A percentile compares a stretch with the other conserved stretches of the same genome.
phyloP scores from a whole-genome alignment of 2,329 filamentous ascomycete genomes.

The Clonostachys rosea region DNA sequence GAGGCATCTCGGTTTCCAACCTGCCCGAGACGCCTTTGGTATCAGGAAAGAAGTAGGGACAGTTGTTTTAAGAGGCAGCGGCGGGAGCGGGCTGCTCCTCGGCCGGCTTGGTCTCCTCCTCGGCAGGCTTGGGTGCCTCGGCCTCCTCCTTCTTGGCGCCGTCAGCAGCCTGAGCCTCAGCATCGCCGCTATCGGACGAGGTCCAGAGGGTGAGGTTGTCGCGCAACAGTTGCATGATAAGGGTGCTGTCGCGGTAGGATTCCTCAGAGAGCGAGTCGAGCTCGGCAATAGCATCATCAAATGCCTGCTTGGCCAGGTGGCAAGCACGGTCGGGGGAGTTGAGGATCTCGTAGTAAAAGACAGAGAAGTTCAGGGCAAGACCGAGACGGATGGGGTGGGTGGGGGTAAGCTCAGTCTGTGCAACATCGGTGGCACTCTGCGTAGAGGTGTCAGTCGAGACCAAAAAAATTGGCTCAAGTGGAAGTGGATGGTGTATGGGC shows the following conservation, averaged over 20 bases:
- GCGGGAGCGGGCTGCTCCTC: slow-evolving; percentile 32
- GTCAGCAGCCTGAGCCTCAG: slow-evolving; percentile 55
- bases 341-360: slow-evolving; percentile 99
- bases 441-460: slow-evolving; percentile 4
- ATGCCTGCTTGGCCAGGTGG: slow-evolving; percentile 98
- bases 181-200: slow-evolving; percentile 82
- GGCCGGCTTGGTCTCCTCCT: slow-evolving; percentile 36
- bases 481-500: not conserved
- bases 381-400: slow-evolving; percentile 98
- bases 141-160: slow-evolving; percentile 59
- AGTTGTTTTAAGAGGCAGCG: slow-evolving; percentile 47
- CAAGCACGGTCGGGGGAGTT: slow-evolving; percentile 97
- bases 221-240: slow-evolving; percentile 98
- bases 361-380: slow-evolving; percentile 97
- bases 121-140: slow-evolving; percentile 29
- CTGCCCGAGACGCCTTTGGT: slow-evolving; percentile 29
- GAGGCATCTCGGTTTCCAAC: slow-evolving; percentile 25
- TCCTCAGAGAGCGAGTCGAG: slow-evolving; percentile 97
- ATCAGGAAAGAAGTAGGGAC: slow-evolving; percentile 21
- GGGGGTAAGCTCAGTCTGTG: slow-evolving; percentile 93
- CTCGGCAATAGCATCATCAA: slow-evolving; percentile 97
- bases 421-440: slow-evolving; percentile 94
- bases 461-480: not conserved
- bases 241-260: slow-evolving; percentile 97
- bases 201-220: slow-evolving; percentile 99